Evolutionary conservation across 352 stramenopile genomes (phyloP), one percentile per base, ranked within the genome.

Genomic region (Pythium phragmiticola): DNA sequence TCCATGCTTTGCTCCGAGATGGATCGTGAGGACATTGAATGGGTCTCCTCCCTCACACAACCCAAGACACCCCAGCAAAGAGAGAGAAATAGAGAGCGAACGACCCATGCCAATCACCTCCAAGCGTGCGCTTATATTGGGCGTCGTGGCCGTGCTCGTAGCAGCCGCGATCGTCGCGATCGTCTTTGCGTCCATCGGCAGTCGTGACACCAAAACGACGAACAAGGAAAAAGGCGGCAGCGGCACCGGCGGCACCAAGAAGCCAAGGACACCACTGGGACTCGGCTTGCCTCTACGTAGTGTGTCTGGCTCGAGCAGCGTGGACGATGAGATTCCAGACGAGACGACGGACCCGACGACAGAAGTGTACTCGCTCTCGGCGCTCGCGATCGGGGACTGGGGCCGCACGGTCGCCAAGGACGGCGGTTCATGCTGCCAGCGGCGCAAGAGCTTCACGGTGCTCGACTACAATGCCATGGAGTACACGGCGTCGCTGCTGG

Each of bases 311-410:
- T 60, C 60, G 45, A 17, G 60, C 3, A 54, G 51, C 23, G 9
- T 54, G 0, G 57, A 49, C 23, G 51, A 48, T 45, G 65, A 60
- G 58, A 64, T 53, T n/a, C 37, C 63, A 41, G 47, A 59, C 42
- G 51, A 63, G n/a, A 66, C 64, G 21, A 70, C 59, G 6, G 68
- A 78, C 34, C 69, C 65, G 36, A 57, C 34, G 17, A 71, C 46
- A 5, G 72, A 78, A 45, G 63, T 50, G 14, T 79, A 76, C 52
- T 69, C 62, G 16, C 49, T 80, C 11, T 72, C 68, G 0, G 68
- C 68, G 1, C 56, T 82, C 4, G 74, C 72, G n/a, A 77, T 82
- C 39, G 74, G 74, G 12, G 74, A 82, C 55, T 82, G 74, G 74
- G 74, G 74, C 7, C 60, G 66, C 14, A 82, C 74, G 0, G 67